Base-by-base conservation (phyloP, 345 rosid species). In the Capsella bursapastoris region DNA sequence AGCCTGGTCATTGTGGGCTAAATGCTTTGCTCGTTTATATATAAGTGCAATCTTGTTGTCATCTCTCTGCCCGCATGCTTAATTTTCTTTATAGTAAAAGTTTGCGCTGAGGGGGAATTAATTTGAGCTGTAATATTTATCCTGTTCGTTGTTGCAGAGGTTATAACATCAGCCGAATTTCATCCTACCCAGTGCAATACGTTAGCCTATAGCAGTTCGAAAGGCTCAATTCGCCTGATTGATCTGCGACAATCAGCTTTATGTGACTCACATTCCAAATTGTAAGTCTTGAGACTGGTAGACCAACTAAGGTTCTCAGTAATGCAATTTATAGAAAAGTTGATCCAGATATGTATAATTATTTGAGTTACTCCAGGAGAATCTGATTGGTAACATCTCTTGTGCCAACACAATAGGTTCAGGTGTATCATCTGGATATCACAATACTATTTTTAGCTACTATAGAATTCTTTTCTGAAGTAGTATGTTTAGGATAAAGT, bases 171-270 rank as follows among this genome's bases (percentile, higher is more conserved):
- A 75, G 98, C 98, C 5, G 98, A 94, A 65, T 94, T 94, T 79
- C 98, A 94, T 75, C 98, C 98, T 66, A 82, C 82, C 49, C 98
- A 91, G 71, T 94, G 98, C 80, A 91, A 94, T 80, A 87, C 48
- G 53, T 83, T 94, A 84, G 98, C 96, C 51, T 94, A 94, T 78
- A 91, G 98, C 88, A 94, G 98, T 87, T 94, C 97, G 35, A 94
- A 89, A 79, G 98, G 98, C 79, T 94, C 97, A 74, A 86, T 94
- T 83, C 90, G 97, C 74, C 92, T 94, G 64, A 83, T 94, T 83
- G 98, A 94, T 83, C 82, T 94, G 86, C 89, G 98, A 70, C 98
- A 91, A 63, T 94, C 98, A 77, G 98, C 98, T 56, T 86, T 94
- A 66, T 90, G 97, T 32, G 98, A 94, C 80, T 90, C 95, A 71